These are phyloP conservation scores for Kodamaea plutei DNA, from an alignment of 1,139 yeast species.

Conservation along the genomic window DNA sequence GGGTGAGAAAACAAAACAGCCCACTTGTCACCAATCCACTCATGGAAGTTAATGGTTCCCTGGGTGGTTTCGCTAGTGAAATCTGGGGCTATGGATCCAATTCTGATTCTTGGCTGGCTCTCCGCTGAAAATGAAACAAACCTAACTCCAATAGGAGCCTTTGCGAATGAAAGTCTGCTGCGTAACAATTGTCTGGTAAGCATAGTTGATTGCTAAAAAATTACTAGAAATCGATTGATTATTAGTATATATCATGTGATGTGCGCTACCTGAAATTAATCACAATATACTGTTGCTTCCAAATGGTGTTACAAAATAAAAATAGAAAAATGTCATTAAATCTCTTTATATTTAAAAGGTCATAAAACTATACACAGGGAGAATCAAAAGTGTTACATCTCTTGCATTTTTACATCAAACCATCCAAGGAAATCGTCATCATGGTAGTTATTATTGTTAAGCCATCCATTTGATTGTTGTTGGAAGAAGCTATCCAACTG, in stretches of 20 bases:
- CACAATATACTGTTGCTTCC: background rate
- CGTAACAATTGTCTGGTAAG: conserved; percentile 13
- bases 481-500: conserved; percentile 60
- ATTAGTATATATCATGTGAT: conserved; percentile 17
- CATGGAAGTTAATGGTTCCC: conserved; percentile 74
- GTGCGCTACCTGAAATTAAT: conserved; percentile 4
- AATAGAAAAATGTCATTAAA: too few species aligned
- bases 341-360: too few species aligned
- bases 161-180: too few species aligned
- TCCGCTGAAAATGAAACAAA: conserved; percentile 51
- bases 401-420: conserved; percentile 65
- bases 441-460: conserved; percentile 57
- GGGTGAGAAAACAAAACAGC: conserved; percentile 81
- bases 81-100: conserved; percentile 75
- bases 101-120: conserved; percentile 64
- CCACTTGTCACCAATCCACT: conserved; percentile 73
- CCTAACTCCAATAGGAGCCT: conserved; percentile 22
- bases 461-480: conserved; percentile 83
- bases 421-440: conserved; percentile 91
- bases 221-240: background rate
- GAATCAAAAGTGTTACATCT: too few species aligned
- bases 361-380: too few species aligned
- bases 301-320: too few species aligned
- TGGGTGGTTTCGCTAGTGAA: conserved; percentile 69
- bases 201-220: conserved; percentile 8